Base-by-base conservation (phyloP, 139 green algal species). In the Volvox africanus region DNA sequence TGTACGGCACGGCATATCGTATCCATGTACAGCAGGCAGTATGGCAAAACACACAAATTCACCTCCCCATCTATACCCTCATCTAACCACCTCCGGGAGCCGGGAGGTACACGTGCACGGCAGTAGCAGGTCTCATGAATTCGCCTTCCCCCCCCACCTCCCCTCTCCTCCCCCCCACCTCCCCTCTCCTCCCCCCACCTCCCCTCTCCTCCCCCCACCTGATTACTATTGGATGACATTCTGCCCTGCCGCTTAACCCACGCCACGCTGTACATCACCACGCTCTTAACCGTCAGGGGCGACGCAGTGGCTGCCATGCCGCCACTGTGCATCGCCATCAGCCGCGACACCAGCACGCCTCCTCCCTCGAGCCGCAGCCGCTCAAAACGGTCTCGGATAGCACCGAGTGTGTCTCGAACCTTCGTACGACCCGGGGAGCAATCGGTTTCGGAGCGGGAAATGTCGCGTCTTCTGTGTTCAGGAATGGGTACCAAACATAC, bases 151-250 rank as follows among this genome's bases (percentile, higher is more conserved):
- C n/a, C n/a, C n/a, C n/a, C n/a, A n/a, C n/a, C n/a, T n/a, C n/a
- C n/a, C n/a, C n/a, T n/a, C n/a, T n/a, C n/a, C n/a, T n/a, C n/a
- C n/a, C n/a, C n/a, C n/a, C n/a, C n/a, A n/a, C n/a, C n/a, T n/a
- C n/a, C n/a, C n/a, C n/a, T n/a, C n/a, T 19, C 62, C 17, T 26
- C 17, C 62, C 62, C 62, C 19, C 17, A 69, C 17, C 17, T 69
- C 62, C 62, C 62, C 62, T 5, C 65, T 28, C 65, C 11, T 30
- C 32, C 96, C 0, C 95, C 95, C 89, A 97, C 96, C 94, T 98
- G 96, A 89, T 98, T 98, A 94, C 93, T 97, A 65, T 93, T 98
- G 78, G 67, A 91, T 0, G 85, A 77, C 96, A 98, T 97, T 35
- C 96, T 89, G 50, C 79, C 91, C 89, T 93, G 92, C 6, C 61